These are phyloP conservation scores for Globisporangium takayamanum DNA, from an alignment of 352 stramenopile species.

Conservation along the genomic window DNA sequence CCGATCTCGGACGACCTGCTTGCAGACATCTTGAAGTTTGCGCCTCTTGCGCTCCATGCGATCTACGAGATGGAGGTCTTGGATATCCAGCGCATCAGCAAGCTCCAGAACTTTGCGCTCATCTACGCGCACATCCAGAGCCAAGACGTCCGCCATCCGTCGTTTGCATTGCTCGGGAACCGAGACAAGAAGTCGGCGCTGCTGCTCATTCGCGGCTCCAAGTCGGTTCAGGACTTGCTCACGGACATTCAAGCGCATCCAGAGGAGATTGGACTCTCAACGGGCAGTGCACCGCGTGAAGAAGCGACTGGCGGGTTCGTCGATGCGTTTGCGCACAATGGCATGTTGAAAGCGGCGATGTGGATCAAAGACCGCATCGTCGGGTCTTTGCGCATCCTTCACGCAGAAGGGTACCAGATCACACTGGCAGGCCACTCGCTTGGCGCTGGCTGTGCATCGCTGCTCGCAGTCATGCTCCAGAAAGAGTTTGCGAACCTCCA, in stretches of 20 bases:
- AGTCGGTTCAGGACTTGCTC: constrained; percentile 81
- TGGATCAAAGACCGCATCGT: constrained; percentile 86
- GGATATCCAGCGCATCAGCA: constrained; percentile 80
- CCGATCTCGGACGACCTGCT: constrained; percentile 67
- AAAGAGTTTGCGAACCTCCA: constrained; percentile 78
- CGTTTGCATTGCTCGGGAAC: constrained; percentile 71
- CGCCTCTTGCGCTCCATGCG: constrained; percentile 68
- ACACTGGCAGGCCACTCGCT: constrained; percentile 79
- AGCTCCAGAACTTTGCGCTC: constrained; percentile 68
- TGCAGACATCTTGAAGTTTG: constrained; percentile 64
- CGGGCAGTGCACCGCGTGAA: constrained; percentile 25
- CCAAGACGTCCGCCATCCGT: constrained; percentile 75
- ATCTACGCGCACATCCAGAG: constrained; percentile 81
- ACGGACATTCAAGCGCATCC: constrained; percentile 82
- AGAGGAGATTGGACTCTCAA: constrained; percentile 56
- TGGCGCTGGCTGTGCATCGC: constrained; percentile 62
- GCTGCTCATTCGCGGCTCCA: constrained; percentile 76
- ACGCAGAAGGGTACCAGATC: constrained; percentile 76
- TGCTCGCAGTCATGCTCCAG: constrained; percentile 81
- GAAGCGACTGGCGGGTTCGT: constrained; percentile 67
- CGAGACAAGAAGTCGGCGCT: constrained; percentile 77
- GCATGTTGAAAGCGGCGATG: constrained; percentile 82
- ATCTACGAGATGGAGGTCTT: constrained; percentile 83
- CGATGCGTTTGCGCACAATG: constrained; percentile 82
- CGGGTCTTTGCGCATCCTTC: constrained; percentile 58